These are phyloP conservation scores for Ceratobasidium theobromae DNA, from an alignment of 1,284 basidiomycete genomes.

Conservation along the genomic window DNA sequence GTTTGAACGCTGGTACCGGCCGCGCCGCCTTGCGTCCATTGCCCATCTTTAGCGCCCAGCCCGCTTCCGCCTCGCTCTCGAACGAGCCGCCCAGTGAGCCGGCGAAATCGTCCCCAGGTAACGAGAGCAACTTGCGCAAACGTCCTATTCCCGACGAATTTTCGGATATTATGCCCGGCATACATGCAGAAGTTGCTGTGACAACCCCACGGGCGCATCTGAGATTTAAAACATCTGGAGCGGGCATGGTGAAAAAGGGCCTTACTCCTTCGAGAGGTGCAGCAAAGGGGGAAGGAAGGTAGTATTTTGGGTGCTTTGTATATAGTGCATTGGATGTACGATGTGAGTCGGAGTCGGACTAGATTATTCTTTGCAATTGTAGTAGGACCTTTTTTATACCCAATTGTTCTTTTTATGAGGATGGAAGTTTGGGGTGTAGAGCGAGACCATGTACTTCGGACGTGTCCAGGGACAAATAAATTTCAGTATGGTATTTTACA, in stretches of 20 bases:
- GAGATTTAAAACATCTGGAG: conserved; percentile 5
- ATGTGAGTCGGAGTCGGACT: no score
- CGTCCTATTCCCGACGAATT: conserved; percentile 26
- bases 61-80: not conserved
- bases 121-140: conserved; percentile 6
- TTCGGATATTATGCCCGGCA: conserved; percentile 6
- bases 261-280: conserved; percentile 12
- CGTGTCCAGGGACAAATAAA: no score
- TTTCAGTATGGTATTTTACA: no score
- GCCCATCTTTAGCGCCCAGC: conserved; percentile 14
- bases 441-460: no score
- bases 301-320: no score
- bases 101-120: not conserved
- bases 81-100: not conserved
- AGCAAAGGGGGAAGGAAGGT: conserved; percentile 3
- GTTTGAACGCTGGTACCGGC: not conserved
- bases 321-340: not conserved
- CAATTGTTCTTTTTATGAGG: no score
- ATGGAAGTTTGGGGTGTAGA: no score
- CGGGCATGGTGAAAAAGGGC: not conserved
- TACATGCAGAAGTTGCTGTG: conserved; percentile 9
- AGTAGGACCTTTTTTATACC: no score
- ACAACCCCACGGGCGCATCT: conserved; percentile 11
- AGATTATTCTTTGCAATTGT: no score
- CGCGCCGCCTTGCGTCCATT: conserved; percentile 18